Base-by-base conservation (phyloP, 1,284 basidiomycete species). In the Pascua guehoae region DNA sequence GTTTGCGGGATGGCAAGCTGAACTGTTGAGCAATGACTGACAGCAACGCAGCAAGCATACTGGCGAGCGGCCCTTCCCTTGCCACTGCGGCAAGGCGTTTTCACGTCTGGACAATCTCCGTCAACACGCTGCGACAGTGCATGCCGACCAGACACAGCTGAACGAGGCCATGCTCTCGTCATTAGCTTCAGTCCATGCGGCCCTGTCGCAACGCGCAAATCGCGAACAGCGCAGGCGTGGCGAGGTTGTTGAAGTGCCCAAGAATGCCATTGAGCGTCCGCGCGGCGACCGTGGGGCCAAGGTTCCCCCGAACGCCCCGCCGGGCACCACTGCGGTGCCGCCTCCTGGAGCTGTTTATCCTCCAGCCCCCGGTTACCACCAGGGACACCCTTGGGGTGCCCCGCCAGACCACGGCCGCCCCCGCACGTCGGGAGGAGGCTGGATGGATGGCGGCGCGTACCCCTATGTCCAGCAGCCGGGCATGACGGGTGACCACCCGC, bases 41-140 rank as follows among this genome's bases (percentile, higher is more conserved):
- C 58, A 45, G 24, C 5, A 32, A 51, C 38, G 1, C 77, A 95
- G 93, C 66, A 97, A 97, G 83, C 94, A 97, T 76, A 97, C 94
- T 15, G 94, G 94, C 60, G 94, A 97, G 74, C 85, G 92, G 8
- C 94, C 94, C 5, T 97, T 97, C 78, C 85, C 86, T 48, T 98
- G 94, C 73, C 93, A 97, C 72, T 98, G 94, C 79, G 85, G 86
- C 36, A 95, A 96, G 74, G 88, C 94, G 59, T 97, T 98, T 73
- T 95, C 91, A 15, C 87, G 94, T 24, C 86, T 97, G 70, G 94
- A 98, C 80, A 98, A 98, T 73, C 84, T 98, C 12, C 86, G 94
- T 47, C 94, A 97, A 71, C 94, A 98, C 76, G 90, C 93, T 0
- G 89, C 94, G 79, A 96, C 93, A 4, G 92, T 96, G 2, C 94